A percentile compares a stretch with the other conserved stretches of the same genome.
Evolutionary conservation across 345 rosid species (phyloP).

Genomic region (Gossypium mustelinum): DNA sequence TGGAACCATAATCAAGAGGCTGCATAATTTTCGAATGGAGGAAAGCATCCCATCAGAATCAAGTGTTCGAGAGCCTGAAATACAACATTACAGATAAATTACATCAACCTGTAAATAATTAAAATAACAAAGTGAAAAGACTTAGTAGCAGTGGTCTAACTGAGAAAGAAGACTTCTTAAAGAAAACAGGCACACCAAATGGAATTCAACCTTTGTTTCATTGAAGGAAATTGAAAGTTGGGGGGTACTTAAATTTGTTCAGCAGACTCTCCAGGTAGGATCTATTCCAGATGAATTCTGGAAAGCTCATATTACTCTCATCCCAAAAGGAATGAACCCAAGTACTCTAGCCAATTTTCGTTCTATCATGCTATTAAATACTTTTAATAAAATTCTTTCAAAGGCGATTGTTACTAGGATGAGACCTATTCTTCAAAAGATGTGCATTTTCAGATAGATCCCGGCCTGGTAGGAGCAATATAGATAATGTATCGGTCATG

Average conservation of each 20-base stretch:
- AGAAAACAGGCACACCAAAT: neutral
- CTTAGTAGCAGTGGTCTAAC: neutral
- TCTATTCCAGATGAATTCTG: neutral
- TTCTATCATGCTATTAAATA: neutral
- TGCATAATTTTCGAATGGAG: slow-evolving; percentile 58
- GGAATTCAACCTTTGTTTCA: neutral
- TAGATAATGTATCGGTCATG: neutral
- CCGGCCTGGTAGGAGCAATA: neutral
- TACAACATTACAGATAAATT: neutral
- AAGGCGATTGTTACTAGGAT: neutral
- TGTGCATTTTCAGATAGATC: neutral
- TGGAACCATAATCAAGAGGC: slow-evolving; percentile 79
- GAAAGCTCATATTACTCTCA: neutral
- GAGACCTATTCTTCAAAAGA: neutral
- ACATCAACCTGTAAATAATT: neutral
- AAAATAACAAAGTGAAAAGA: neutral
- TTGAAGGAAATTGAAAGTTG: neutral
- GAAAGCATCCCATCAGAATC: slow-evolving; percentile 56
- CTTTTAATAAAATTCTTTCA: neutral
- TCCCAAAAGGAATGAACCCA: neutral
- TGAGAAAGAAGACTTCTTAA: neutral
- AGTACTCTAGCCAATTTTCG: neutral
- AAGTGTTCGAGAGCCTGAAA: slow-evolving; percentile 40
- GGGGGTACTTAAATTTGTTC: neutral
- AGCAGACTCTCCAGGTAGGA: neutral